Base-by-base conservation (phyloP, 768 basidiomycete species). In the Auriscalpium vulgare region DNA sequence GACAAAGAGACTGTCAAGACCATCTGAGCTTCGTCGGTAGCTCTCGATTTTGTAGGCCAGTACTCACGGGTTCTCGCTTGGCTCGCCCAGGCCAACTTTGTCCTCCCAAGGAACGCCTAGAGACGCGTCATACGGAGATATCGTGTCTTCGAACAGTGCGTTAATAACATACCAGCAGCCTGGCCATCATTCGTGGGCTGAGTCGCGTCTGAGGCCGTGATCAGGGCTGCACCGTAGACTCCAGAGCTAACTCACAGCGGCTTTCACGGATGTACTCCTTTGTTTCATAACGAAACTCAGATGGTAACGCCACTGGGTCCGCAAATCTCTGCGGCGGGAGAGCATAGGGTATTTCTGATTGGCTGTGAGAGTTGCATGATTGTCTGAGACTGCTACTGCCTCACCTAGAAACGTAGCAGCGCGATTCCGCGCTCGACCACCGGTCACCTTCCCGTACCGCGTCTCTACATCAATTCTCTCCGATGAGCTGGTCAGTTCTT, bases 111-210 rank as follows among this genome's bases (percentile, higher is more conserved):
- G 73, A 2, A 68, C 69, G 13, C 71, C 84, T 85, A 51, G 5
- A 57, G 1, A 7, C 37, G 13, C 51, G 17, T 49, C 37, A 49
- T 50, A 11, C n/a, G 16, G 7, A 35, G 29, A 9, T 29, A 21
- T 10, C 43, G 4, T 29, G 29, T 2, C 29, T 5, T 29, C 29
- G 4, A 4, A 29, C 14, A 37, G 48, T 43, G 52, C 35, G 1
- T 4, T 23, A 16, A 47, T n/a, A n/a, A 49, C 65, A 34, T 60
- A 80, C 82, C 77, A 65, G 68, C 72, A 6, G 81, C 74, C 65
- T 86, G 85, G 0, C 86, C 86, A 60, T 88, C 81, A 62, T 83
- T 83, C 13, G 59, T 66, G 0, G 85, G 87, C 59, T 88, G 87
- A 10, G 68, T 77, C 23, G 73, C 77, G 65, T 87, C 86, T 85